phyloP scores from a whole-genome alignment of 495 filamentous ascomycete genomes.

The Aspergillus ellipticus region DNA sequence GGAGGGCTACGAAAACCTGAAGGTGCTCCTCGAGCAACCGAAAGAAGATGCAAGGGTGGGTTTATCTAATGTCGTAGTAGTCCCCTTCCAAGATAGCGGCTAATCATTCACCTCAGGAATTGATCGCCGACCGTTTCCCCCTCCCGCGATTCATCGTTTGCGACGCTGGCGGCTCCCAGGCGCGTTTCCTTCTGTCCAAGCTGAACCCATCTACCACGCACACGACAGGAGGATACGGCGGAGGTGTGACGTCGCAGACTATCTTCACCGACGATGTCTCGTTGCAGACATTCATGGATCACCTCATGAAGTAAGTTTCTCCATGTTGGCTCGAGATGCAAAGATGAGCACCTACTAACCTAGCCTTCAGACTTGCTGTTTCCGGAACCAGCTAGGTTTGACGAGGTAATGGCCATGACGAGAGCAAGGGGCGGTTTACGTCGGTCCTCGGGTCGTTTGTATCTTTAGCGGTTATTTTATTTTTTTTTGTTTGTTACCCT shows the following conservation, averaged over 20 bases:
- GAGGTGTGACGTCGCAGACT: constrained; percentile 88
- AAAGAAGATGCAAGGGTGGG: constrained; percentile 94
- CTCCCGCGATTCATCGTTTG: constrained; percentile 98
- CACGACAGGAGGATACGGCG: constrained; percentile 86
- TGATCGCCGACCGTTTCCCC: constrained; percentile 96
- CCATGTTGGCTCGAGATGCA: background rate
- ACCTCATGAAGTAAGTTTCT: constrained; percentile 92
- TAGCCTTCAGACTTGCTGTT: constrained; percentile 51
- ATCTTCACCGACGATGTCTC: constrained; percentile 99
- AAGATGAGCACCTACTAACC: constrained; percentile 26
- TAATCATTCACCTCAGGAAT: constrained; percentile 57
- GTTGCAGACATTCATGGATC: constrained; percentile 98
- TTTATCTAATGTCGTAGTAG: constrained; percentile 8
- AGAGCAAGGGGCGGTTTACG: constrained; percentile 37
- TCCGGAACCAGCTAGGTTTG: constrained; percentile 56
- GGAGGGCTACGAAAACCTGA: constrained; percentile 98
- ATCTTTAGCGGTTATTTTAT: constrained; percentile 45
- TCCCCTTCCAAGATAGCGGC: background rate
- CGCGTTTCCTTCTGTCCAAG: constrained; percentile 95
- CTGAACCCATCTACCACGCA: constrained; percentile 99
- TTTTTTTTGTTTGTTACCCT: constrained; percentile 27
- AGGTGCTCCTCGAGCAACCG: constrained; percentile 80
- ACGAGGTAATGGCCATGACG: constrained; percentile 28
- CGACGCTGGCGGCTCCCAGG: constrained; percentile 96
- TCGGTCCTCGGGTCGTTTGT: constrained; percentile 42